Evolutionary conservation across 768 basidiomycete species (phyloP), one percentile per base, ranked within the genome.

Genomic region (Lentinula aciculospora): DNA sequence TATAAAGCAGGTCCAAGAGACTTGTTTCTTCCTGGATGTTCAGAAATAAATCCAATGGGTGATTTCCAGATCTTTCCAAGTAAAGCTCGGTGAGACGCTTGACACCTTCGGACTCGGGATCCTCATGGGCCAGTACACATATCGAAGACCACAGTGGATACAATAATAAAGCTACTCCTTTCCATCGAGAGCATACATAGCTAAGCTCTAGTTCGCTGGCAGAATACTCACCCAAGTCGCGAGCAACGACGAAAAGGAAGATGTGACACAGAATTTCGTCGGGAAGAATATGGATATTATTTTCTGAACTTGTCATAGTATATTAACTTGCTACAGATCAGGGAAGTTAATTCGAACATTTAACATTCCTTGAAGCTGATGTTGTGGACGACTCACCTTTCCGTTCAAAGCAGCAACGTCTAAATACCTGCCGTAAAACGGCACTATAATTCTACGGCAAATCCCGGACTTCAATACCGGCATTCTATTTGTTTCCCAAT

Each of bases 181-280:
- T 27, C 58, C 58, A 59, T 21, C 39, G 25, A 25, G 47, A 29
- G 25, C 53, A 59, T 8, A 59, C 50, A 13, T 32, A 40, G 34
- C 36, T 37, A 31, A 59, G 58, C 12, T 53, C 34, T 2, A 59
- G 25, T 45, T 25, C 29, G 27, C n/a, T 29, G 15, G 23, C 25
- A 25, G 36, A 53, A 39, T n/a, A 37, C n/a, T 27, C 17, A 15
- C 36, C 53, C 15, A 19, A 34, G 53, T 8, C 13, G 32, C 40
- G 36, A 25, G 29, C 1, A 23, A 53, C 53, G 44, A 40, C 23
- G 19, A 19, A 15, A 7, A 55, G 39, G 15, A 55, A 55, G 0
- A 55, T 39, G 0, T 42, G 36, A 21, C 23, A 31, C n/a, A 55
- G 39, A 7, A 55, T 29, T 28, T 55, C 53, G 34, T 55, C 44